A percentile compares a stretch with the other conserved stretches of the same genome.
Conservation (phyloP, 495 filamentous ascomycete genomes). For the Usnea hakonensis region DNA sequence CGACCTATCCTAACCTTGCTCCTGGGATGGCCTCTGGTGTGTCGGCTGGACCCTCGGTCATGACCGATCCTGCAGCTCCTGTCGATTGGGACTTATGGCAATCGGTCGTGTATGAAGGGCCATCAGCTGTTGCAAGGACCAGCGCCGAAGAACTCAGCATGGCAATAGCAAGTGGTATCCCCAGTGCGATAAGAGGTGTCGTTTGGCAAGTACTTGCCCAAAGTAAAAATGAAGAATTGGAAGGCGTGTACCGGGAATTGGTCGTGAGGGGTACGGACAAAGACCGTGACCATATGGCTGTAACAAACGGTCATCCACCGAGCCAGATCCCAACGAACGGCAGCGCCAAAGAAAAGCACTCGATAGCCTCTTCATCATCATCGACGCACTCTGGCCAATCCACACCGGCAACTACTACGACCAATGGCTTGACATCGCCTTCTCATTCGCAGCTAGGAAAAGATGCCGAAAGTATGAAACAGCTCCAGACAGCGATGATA, state of each 20-base stretch:
- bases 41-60: slow-evolving; percentile 58
- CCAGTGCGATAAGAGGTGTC: slow-evolving; percentile 86
- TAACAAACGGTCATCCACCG: slow-evolving; percentile 25
- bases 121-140: slow-evolving; percentile 72
- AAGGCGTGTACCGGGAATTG: slow-evolving; percentile 79
- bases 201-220: slow-evolving; percentile 97
- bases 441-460: slow-evolving; percentile 51
- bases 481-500: slow-evolving; percentile 57
- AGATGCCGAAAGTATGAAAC: slow-evolving; percentile 56
- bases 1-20: slow-evolving; percentile 54
- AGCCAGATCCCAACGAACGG: slow-evolving; percentile 37
- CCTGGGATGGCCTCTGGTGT: slow-evolving; percentile 78
- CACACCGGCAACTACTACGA: slow-evolving; percentile 50
- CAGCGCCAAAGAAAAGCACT: slow-evolving; percentile 52
- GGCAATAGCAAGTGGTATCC: slow-evolving; percentile 89
- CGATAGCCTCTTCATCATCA: slow-evolving; percentile 62
- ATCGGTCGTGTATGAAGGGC: slow-evolving; percentile 85
- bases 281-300: slow-evolving; percentile 48
- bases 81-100: slow-evolving; percentile 99
- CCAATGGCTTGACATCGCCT: slow-evolving; percentile 47
- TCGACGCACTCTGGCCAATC: slow-evolving; percentile 79
- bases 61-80: slow-evolving; percentile 51
- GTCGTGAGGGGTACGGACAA: slow-evolving; percentile 74
- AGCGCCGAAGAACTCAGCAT: slow-evolving; percentile 81
- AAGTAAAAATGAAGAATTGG: slow-evolving; percentile 84